Percentiles rank a stretch among this genome's conserved stretches.
phyloP scores from a whole-genome alignment of 192 early-diverging fungal species.

The Cladochytrium replicatum region DNA sequence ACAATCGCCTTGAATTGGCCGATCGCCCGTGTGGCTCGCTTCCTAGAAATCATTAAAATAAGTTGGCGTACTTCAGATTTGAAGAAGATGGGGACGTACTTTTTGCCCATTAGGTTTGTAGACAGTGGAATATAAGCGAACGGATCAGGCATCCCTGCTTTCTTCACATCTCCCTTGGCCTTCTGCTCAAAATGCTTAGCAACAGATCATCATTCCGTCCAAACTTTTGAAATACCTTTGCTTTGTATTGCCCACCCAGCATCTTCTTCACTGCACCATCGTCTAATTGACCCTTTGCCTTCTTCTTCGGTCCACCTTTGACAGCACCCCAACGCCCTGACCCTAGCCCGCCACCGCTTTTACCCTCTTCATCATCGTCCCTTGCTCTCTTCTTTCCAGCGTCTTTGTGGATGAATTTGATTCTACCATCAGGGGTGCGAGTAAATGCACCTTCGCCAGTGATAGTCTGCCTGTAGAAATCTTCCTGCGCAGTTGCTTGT shows the following conservation, averaged over 20 bases:
- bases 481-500: too few relatives aligned
- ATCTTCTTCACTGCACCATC: conserved; percentile 16
- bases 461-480: conserved; percentile 78
- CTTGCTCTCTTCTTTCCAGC: too few relatives aligned
- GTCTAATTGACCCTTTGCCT: too few relatives aligned
- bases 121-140: conserved; percentile 89
- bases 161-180: conserved; percentile 87
- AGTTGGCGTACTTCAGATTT: too few relatives aligned
- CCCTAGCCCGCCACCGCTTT: conserved; percentile 13
- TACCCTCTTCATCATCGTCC: conserved; percentile 55
- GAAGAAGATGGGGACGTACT: too few relatives aligned
- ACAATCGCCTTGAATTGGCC: too few relatives aligned
- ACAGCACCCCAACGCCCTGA: conserved; percentile 11
- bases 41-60: too few relatives aligned
- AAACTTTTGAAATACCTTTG: conserved; percentile 36
- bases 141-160: conserved; percentile 78
- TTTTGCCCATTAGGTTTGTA: conserved; percentile 54
- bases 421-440: conserved; percentile 67
- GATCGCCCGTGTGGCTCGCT: too few relatives aligned
- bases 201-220: too few relatives aligned
- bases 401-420: conserved; percentile 95
- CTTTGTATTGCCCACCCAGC: conserved; percentile 71
- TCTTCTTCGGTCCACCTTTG: too few relatives aligned
- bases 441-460: conserved; percentile 74
- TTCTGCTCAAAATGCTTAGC: conserved; percentile 23